A percentile compares a stretch with the other conserved stretches of the same genome.
These are phyloP conservation scores for Coniosporium apollinis DNA, from an alignment of 495 filamentous ascomycete genomes.

Conservation along the genomic window DNA sequence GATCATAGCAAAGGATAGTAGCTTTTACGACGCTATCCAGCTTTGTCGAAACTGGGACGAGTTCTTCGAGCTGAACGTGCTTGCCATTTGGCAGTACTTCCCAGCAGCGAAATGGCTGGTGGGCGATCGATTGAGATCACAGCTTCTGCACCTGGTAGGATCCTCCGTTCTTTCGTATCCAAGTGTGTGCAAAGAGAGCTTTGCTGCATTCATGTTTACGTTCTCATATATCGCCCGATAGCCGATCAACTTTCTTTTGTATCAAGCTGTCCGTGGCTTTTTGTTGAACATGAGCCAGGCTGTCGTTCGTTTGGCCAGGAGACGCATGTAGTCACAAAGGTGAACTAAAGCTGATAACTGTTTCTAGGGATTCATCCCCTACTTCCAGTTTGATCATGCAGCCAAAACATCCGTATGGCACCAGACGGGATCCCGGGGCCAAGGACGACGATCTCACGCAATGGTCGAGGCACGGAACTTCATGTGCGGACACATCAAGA, in stretches of 20 bases:
- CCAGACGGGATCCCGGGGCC: slow-evolving; percentile 18
- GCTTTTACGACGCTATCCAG: slow-evolving; percentile 28
- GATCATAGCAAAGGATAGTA: slow-evolving; percentile 33
- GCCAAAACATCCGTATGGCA: slow-evolving; percentile 17
- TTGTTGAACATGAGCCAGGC: too few species aligned
- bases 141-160: slow-evolving; percentile 26
- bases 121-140: slow-evolving; percentile 22
- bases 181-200: too few species aligned
- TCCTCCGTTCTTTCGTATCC: background rate
- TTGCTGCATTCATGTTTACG: too few species aligned
- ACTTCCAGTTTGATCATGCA: slow-evolving; percentile 22
- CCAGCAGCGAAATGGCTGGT: slow-evolving; percentile 29
- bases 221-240: too few species aligned
- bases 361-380: slow-evolving; percentile 29
- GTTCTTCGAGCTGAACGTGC: slow-evolving; percentile 32
- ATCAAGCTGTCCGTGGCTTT: too few species aligned
- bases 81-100: slow-evolving; percentile 33
- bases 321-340: too few species aligned
- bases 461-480: slow-evolving; percentile 31
- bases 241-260: too few species aligned
- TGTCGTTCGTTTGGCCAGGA: too few species aligned
- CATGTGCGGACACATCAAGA: slow-evolving; percentile 33
- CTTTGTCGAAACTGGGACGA: slow-evolving; percentile 40
- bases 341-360: too few species aligned
- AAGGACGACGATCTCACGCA: slow-evolving; percentile 20